Evolutionary conservation across 2,329 filamentous ascomycete species (phyloP).

Genomic region (Clonostachys rosea): DNA sequence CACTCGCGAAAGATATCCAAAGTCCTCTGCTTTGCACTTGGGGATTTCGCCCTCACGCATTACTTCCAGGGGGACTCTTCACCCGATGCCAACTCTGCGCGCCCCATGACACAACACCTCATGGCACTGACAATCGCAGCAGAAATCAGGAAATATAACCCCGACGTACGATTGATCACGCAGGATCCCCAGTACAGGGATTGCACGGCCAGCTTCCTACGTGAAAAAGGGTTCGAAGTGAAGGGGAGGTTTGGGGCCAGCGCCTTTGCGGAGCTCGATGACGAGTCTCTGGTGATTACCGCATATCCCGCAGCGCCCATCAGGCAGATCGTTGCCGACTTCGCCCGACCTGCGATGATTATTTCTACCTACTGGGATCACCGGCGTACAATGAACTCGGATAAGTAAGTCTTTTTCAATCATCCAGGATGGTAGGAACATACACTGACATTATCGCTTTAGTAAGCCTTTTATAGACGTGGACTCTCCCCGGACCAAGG

Average conservation of each 20-base stretch:
- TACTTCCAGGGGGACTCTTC: no score
- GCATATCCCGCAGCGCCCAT: conserved; percentile 5
- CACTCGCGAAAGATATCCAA: no score
- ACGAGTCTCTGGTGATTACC: conserved; percentile 6
- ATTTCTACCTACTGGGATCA: conserved; percentile 1
- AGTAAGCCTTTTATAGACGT: no score
- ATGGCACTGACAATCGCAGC: background rate
- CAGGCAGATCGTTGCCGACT: conserved; percentile 11
- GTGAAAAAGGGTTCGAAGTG: conserved; percentile 3
- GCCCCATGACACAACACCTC: background rate
- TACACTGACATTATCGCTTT: no score
- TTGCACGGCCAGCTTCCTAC: background rate
- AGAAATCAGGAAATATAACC: background rate
- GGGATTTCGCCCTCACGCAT: no score
- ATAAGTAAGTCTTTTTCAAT: no score
- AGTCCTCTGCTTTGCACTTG: no score
- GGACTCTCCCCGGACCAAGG: no score
- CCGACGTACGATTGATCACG: background rate
- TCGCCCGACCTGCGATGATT: conserved; percentile 8
- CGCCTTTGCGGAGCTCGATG: conserved; percentile 9
- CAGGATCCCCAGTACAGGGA: background rate
- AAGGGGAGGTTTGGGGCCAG: conserved; percentile 3
- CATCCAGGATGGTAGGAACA: no score
- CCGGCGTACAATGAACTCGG: no score
- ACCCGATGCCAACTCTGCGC: background rate